Evolutionary conservation across 192 early-diverging fungal genomes (phyloP).

Genomic region (Spizellomyces sp.): DNA sequence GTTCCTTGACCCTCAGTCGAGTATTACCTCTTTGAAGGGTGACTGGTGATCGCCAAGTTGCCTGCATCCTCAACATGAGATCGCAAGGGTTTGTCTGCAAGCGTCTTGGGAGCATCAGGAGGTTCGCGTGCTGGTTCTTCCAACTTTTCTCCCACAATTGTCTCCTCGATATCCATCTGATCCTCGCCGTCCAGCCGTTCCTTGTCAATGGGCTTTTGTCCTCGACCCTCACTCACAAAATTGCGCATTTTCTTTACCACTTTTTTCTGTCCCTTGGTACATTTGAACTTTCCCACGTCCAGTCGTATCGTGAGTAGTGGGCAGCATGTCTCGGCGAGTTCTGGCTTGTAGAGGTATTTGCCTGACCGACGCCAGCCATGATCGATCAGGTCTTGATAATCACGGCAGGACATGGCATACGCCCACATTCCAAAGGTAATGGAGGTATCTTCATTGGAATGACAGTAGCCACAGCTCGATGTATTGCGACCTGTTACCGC

Average conservation of each 20-base stretch:
- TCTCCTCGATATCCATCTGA: background rate
- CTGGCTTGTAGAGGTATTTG: conserved; percentile 74
- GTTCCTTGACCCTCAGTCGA: too few species aligned
- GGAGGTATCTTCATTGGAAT: conserved; percentile 48
- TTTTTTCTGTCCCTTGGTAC: conserved; percentile 69
- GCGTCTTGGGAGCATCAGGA: background rate
- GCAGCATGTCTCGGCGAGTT: conserved; percentile 68
- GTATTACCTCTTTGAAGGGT: too few species aligned
- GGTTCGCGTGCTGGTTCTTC: background rate
- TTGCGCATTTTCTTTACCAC: conserved; percentile 64
- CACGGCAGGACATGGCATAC: conserved; percentile 47
- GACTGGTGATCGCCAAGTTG: too few species aligned
- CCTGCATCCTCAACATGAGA: too few species aligned
- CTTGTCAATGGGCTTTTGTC: background rate
- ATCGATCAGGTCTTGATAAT: conserved; percentile 65
- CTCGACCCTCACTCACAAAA: conserved; percentile 8
- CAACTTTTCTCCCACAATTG: background rate
- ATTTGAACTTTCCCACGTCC: conserved; percentile 54
- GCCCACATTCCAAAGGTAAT: conserved; percentile 65
- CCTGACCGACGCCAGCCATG: conserved; percentile 77
- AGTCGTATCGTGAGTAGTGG: conserved; percentile 75
- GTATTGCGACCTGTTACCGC: conserved; percentile 19
- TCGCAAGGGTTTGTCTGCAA: too few species aligned
- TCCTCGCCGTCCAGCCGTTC: conserved; percentile 26
- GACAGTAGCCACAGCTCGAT: conserved; percentile 72